phyloP scores from a whole-genome alignment of 345 rosid species.

The Eucalyptus coolabah region DNA sequence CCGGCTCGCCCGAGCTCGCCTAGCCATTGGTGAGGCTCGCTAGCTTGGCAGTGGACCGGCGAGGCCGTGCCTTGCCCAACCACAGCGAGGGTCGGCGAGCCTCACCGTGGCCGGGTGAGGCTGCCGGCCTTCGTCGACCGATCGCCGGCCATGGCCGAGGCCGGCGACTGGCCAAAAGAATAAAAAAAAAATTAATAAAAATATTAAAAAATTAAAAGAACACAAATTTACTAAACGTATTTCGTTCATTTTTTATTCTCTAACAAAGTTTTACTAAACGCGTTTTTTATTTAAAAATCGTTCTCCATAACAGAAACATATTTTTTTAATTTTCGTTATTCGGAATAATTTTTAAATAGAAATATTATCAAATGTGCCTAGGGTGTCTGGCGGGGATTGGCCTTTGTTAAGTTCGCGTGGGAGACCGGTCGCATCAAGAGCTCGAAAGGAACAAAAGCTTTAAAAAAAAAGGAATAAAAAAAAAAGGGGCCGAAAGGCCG shows the following conservation, averaged over 20 bases:
- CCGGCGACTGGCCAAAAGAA: too few species aligned
- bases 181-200: too few species aligned
- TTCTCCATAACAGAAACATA: fast-evolving
- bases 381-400: not conserved
- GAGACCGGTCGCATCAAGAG: not conserved
- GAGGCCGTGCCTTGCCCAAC: too few species aligned
- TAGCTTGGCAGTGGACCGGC: fast-evolving
- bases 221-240: too few species aligned
- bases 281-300: too few species aligned
- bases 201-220: too few species aligned
- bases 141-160: too few species aligned
- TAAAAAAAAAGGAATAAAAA: too few species aligned
- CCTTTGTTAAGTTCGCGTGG: not conserved
- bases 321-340: fast-evolving
- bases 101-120: too few species aligned
- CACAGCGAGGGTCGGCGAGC: too few species aligned
- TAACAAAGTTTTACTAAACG: fast-evolving
- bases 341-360: fast-evolving
- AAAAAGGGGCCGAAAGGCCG: not conserved
- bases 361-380: fast-evolving
- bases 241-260: fast-evolving
- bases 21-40: fast-evolving
- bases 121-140: fast-evolving
- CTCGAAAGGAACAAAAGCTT: not conserved
- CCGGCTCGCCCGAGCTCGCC: too few species aligned